Evolutionary conservation across 345 rosid genomes (phyloP), one percentile per base, ranked within the genome.

Genomic region (Ricinus communis): DNA sequence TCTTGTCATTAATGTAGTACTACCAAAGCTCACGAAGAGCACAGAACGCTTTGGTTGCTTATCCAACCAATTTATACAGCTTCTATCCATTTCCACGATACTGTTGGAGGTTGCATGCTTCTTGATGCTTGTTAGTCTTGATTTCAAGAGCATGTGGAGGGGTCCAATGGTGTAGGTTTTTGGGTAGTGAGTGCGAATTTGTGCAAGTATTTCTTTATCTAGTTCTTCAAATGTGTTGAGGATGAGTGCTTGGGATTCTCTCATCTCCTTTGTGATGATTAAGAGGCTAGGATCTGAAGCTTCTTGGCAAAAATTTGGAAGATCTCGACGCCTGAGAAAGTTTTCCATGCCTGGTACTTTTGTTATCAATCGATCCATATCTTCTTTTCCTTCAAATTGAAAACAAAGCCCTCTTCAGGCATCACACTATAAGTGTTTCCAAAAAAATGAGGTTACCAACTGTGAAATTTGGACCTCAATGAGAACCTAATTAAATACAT

Each of bases 171-270:
- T 68, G 72, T 80, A 89, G 54, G 74, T n/a, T 33, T 77, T 78
- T 5, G 77, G 80, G 69, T 80, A 83, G 25, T 74, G 67, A 38
- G 74, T 72, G 25, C 83, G 77, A 3, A 87, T 87, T 3, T 57
- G 80, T 10, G 87, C 46, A 27, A 93, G 47, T 41, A 86, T 83
- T 5, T 84, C 81, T 25, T 49, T 77, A 54, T 90, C 96, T 0
- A 90, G 84, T 64, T 86, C 90, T 65, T 86, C 87, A 21, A 87
- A 80, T 0, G 90, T 87, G 89, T 90, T 86, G 56, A 93, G 77
- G 47, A 93, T 85, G 5, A 93, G 69, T n/a, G 77, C 94, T 24
- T 68, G 36, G 75, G 76, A 71, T 55, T 14, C 62, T 66, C 60
- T 62, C 5, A 90, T 80, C 76, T 74, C 72, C 11, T 62, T 70